These are phyloP conservation scores for Glebionis coronaria DNA, from an alignment of 129 eudicot genomes.

Conservation along the genomic window DNA sequence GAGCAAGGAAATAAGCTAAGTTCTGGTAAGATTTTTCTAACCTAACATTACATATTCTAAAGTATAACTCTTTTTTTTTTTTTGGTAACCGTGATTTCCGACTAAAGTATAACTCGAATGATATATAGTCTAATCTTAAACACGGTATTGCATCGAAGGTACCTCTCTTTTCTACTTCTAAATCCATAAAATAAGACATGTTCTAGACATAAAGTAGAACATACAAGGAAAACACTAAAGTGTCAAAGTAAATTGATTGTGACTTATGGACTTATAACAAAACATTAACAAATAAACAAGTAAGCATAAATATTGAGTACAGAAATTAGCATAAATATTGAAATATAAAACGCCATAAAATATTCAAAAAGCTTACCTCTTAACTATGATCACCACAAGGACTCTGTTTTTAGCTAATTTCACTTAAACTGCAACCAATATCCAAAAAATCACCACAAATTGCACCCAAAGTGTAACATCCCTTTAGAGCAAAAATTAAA, in stretches of 20 bases:
- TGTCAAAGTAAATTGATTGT: conserved; percentile 29
- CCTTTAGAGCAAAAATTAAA: conserved; percentile 8
- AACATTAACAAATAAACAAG: conserved; percentile 14
- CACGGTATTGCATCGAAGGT: neutral
- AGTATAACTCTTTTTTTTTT: too few species aligned
- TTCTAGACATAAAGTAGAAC: neutral
- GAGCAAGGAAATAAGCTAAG: conserved; percentile 12
- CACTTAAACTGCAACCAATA: conserved; percentile 7
- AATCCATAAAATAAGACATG: conserved; percentile 15
- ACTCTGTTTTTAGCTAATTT: conserved; percentile 15
- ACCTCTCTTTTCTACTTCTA: neutral
- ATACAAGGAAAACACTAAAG: conserved; percentile 18
- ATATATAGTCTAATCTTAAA: neutral
- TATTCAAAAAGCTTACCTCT: conserved; percentile 16
- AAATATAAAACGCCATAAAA: neutral
- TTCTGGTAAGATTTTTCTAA: conserved; percentile 2
- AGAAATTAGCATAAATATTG: conserved; percentile 2
- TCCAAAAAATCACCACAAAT: neutral
- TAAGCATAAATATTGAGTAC: conserved; percentile 11
- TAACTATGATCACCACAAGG: conserved; percentile 12
- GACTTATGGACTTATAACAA: conserved; percentile 14
- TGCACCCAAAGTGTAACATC: conserved; percentile 21
- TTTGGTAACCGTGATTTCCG: too few species aligned
- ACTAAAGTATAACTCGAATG: too few species aligned
- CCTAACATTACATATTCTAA: neutral